These are phyloP conservation scores for Incumbomyces delicatus DNA, from an alignment of 2,329 filamentous ascomycete species.

Conservation along the genomic window DNA sequence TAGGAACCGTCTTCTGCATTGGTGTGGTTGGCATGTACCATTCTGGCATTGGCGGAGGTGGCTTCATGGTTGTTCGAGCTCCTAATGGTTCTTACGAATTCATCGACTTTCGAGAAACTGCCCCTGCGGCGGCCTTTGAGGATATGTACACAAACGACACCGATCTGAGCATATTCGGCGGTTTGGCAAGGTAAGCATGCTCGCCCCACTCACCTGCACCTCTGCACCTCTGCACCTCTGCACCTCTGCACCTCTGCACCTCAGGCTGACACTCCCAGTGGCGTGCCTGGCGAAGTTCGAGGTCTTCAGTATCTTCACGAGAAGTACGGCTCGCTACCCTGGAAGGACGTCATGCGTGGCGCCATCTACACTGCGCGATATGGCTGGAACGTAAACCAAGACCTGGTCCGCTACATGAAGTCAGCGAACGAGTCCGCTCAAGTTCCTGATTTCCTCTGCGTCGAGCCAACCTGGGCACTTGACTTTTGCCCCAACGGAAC, in stretches of 20 bases:
- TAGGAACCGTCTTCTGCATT: constrained; percentile 65
- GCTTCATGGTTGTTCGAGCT: constrained; percentile 73
- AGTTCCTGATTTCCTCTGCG: constrained; percentile 56
- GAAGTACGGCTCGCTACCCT: constrained; percentile 51
- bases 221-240: too few species aligned
- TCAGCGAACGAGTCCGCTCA: constrained; percentile 33
- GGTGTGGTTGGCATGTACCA: constrained; percentile 70
- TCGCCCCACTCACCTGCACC: too few species aligned
- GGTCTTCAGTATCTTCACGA: constrained; percentile 70
- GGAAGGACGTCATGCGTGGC: constrained; percentile 62
- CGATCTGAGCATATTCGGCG: constrained; percentile 58
- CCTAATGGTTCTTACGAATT: constrained; percentile 68
- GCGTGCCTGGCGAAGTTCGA: constrained; percentile 52
- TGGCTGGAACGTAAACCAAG: constrained; percentile 63
- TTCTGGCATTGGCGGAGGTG: constrained; percentile 75
- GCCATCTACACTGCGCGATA: constrained; percentile 63
- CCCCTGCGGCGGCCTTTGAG: constrained; percentile 68
- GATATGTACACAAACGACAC: constrained; percentile 75
- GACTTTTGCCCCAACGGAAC: constrained; percentile 83
- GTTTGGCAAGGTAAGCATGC: constrained; percentile 49
- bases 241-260: too few species aligned
- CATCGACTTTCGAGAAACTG: constrained; percentile 83
- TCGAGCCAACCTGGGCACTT: constrained; percentile 69
- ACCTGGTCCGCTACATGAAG: constrained; percentile 65
- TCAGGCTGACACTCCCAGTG: constrained; percentile 28